Evolutionary conservation across 2,329 filamentous ascomycete genomes (phyloP).

Genomic region (Trichoderma sp.): DNA sequence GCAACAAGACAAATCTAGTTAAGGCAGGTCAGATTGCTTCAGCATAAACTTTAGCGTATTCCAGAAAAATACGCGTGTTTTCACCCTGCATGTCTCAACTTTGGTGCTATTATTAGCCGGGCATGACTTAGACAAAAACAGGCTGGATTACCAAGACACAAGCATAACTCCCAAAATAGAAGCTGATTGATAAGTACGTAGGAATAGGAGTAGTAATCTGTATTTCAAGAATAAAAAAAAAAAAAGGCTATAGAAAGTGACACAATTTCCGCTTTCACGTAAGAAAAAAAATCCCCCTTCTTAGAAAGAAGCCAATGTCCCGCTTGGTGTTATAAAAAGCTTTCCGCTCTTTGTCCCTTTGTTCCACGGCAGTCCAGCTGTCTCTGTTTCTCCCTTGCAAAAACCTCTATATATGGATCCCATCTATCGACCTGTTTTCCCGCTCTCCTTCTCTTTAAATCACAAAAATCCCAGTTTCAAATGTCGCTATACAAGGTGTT

Average conservation of each 20-base stretch:
- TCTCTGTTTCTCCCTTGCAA: not conserved
- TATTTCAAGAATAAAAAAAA: not conserved
- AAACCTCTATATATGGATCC: constrained; percentile 19
- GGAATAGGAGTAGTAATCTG: not conserved
- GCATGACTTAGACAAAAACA: not conserved
- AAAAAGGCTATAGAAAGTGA: not conserved
- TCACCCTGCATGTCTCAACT: not conserved
- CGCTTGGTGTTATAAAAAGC: not conserved
- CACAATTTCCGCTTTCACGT: not conserved
- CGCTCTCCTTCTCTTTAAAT: not conserved
- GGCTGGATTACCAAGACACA: not conserved
- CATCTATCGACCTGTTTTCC: not conserved
- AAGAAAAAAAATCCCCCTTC: not conserved
- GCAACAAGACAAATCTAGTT: not conserved
- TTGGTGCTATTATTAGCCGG: constrained; percentile 11
- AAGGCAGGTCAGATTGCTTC: not conserved
- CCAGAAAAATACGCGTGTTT: too few relatives aligned
- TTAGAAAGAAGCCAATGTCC: not conserved
- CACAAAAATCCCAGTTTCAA: not conserved
- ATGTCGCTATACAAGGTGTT: constrained; percentile 22
- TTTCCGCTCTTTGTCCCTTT: not conserved
- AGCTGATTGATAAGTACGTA: not conserved
- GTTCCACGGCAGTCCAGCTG: constrained; percentile 27
- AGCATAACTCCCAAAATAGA: not conserved
- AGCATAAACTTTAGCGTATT: not conserved